Evolutionary conservation across 306 rosid species (phyloP).

Genomic region (Quercus wislizeni): DNA sequence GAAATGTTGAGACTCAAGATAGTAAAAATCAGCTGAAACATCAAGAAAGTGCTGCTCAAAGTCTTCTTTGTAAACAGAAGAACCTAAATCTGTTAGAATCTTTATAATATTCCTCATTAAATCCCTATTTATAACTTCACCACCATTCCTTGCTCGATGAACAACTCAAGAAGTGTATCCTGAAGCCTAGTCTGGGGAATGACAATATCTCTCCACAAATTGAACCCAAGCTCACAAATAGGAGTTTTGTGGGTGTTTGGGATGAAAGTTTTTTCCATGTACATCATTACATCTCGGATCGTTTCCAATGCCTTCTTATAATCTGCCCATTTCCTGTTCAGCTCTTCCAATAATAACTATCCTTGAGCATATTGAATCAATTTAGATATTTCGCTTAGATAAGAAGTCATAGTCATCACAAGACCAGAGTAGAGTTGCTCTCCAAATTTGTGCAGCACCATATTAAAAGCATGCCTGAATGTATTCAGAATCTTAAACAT

Average conservation of each 20-base stretch:
- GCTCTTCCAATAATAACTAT: conserved; percentile 48
- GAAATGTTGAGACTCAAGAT: conserved; percentile 45
- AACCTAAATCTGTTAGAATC: conserved; percentile 47
- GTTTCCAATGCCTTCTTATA: conserved; percentile 55
- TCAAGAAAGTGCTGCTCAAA: conserved; percentile 48
- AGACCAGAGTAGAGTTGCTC: conserved; percentile 54
- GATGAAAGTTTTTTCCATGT: conserved; percentile 55
- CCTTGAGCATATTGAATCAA: conserved; percentile 52
- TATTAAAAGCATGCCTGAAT: conserved; percentile 51
- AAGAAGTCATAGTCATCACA: conserved; percentile 43
- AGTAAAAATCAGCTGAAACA: conserved; percentile 41
- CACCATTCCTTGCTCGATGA: conserved; percentile 38
- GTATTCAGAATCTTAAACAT: conserved; percentile 7
- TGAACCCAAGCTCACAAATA: conserved; percentile 51
- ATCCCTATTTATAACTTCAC: conserved; percentile 49
- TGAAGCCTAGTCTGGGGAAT: conserved; percentile 44
- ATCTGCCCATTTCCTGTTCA: conserved; percentile 55
- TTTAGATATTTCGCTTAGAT: conserved; percentile 39
- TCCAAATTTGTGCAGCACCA: conserved; percentile 55
- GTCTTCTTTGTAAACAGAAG: conserved; percentile 41
- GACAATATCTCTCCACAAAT: conserved; percentile 45
- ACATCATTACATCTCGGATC: conserved; percentile 59
- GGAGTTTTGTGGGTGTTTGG: conserved; percentile 50
- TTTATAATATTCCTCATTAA: conserved; percentile 50
- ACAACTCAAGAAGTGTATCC: conserved; percentile 47